Evolutionary conservation across 2,329 filamentous ascomycete species (phyloP), one percentile per base, ranked within the genome.

Genomic region (Coniochaeta pulveracea): DNA sequence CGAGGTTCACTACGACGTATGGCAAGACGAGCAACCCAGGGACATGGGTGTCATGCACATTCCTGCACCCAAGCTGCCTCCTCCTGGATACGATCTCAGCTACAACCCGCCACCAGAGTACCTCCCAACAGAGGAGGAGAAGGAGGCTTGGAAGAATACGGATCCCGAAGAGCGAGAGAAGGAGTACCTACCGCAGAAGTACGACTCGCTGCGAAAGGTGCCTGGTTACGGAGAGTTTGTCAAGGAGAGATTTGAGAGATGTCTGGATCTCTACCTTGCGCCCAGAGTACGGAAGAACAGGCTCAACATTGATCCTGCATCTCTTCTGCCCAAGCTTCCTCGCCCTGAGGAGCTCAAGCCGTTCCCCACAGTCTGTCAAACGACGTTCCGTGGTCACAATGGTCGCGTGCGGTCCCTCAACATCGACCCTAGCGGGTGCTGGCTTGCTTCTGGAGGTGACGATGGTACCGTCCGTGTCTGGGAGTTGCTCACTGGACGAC

Each of bases 21-120:
- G 91, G 91, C 85, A 89, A 34, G 84, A 96, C 49, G 89, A 98
- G 56, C 74, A 80, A 45, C 76, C 85, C 9, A 72, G 80, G 45
- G 75, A 82, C 21, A 81, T 88, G 40, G 84, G 96, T 55, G 67
- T 82, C 22, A 96, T 96, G 88, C 85, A 95, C 50, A 81, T 96
- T 35, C 83, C 91, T 11, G 89, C 91, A 2, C 91, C 91, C 5
- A 98, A 98, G 55, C 68, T 93, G 32, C 78, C 89, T 18, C 89
- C 91, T 23, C 91, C 91, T 18, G 86, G 86, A 34, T 95, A 94
- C 54, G 88, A 94, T 48, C 76, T 95, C 55, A 94, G 85, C 50
- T 96, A 98, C 55, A 94, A 96, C 57, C 91, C 91, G 16, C 91
- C 93, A 32, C 74, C 81, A 4, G 91, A 98, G 61, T 98, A 96